Conservation (phyloP, 2,329 filamentous ascomycete species). For the Fusarium avenaceum region DNA sequence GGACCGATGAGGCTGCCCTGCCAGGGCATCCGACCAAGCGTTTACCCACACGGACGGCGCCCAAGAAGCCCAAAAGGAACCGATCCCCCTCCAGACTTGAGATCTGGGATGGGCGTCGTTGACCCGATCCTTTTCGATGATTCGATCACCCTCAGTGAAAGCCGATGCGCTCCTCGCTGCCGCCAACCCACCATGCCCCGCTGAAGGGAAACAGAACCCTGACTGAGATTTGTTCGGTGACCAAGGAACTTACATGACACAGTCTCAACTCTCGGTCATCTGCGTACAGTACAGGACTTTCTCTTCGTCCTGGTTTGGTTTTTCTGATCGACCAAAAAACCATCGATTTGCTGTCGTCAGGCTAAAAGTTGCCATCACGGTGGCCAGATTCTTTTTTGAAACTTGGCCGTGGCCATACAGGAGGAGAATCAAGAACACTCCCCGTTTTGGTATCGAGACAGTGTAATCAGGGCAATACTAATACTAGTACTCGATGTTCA, state of each 20-base stretch:
- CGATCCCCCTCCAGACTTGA: slow-evolving; percentile 46
- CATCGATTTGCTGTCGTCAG: slow-evolving; percentile 9
- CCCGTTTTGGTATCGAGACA: slow-evolving; percentile 11
- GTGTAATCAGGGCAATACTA: slow-evolving; percentile 6
- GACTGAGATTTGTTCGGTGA: slow-evolving; percentile 14
- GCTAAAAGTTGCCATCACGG: background rate
- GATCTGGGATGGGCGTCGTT: slow-evolving; percentile 45
- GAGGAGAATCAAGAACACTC: slow-evolving; percentile 5
- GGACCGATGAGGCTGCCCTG: slow-evolving; percentile 44
- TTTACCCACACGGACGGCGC: slow-evolving; percentile 18
- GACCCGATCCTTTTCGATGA: slow-evolving; percentile 35
- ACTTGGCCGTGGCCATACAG: slow-evolving; percentile 19
- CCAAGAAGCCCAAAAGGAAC: slow-evolving; percentile 34
- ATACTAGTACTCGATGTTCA: slow-evolving; percentile 1
- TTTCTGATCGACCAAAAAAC: slow-evolving; percentile 5
- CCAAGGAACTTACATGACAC: slow-evolving; percentile 41
- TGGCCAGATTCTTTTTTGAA: slow-evolving; percentile 15
- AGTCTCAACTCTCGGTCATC: slow-evolving; percentile 24
- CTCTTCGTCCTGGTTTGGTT: slow-evolving; percentile 8
- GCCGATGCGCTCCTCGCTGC: slow-evolving; percentile 29
- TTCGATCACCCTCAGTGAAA: slow-evolving; percentile 34
- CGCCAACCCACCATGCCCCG: slow-evolving; percentile 29
- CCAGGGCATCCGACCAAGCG: slow-evolving; percentile 34
- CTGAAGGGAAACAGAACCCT: slow-evolving; percentile 36
- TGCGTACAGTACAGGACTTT: slow-evolving; percentile 3